A percentile compares a stretch with the other conserved stretches of the same genome.
These are phyloP conservation scores for Pleurotus cornucopiae DNA, from an alignment of 768 basidiomycete species.

Conservation along the genomic window DNA sequence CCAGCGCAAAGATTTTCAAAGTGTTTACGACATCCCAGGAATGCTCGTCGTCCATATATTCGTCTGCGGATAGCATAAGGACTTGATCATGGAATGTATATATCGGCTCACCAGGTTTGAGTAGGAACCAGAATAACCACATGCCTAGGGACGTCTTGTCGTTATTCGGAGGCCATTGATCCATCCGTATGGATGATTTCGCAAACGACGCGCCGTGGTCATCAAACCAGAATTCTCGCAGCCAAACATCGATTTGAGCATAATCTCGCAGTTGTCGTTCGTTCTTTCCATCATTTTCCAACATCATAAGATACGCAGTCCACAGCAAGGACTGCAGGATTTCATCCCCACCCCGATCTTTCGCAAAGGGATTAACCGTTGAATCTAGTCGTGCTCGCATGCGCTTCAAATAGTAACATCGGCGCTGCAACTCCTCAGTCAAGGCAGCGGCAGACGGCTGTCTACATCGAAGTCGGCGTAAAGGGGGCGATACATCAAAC, in stretches of 20 bases:
- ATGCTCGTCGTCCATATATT: constrained; percentile 35
- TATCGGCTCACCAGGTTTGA: constrained; percentile 49
- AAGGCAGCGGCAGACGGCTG: constrained; percentile 38
- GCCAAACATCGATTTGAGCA: constrained; percentile 58
- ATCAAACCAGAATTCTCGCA: constrained; percentile 65
- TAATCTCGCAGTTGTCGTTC: constrained; percentile 67
- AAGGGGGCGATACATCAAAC: constrained; percentile 56
- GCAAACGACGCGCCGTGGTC: constrained; percentile 52
- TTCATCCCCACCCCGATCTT: constrained; percentile 19
- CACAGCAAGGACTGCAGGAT: constrained; percentile 49
- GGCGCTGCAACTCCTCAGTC: constrained; percentile 59
- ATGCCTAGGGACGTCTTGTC: constrained; percentile 57
- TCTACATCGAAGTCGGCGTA: constrained; percentile 44
- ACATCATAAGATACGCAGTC: constrained; percentile 70
- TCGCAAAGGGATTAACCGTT: constrained; percentile 19
- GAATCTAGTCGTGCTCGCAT: constrained; percentile 45
- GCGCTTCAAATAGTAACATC: constrained; percentile 54
- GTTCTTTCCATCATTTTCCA: constrained; percentile 79
- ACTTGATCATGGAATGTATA: background rate
- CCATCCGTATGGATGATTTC: constrained; percentile 31
- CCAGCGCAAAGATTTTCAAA: constrained; percentile 60
- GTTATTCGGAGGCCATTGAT: constrained; percentile 55
- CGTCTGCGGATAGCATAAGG: constrained; percentile 29
- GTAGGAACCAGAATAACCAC: constrained; percentile 78
- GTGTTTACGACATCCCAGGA: constrained; percentile 44